These are phyloP conservation scores for Linderniella brevidens DNA, from an alignment of 257 asterid genomes.

Conservation along the genomic window DNA sequence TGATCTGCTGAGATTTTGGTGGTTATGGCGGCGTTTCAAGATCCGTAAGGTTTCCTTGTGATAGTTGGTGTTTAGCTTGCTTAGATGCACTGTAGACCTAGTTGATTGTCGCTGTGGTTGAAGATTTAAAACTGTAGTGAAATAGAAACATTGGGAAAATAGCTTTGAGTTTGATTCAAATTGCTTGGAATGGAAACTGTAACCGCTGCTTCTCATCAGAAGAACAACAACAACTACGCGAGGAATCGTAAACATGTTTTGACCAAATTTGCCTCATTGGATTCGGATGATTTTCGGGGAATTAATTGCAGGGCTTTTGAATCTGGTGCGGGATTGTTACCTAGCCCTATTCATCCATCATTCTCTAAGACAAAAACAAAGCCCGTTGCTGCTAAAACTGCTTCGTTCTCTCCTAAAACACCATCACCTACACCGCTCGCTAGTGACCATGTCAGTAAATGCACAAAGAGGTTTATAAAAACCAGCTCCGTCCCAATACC, in stretches of 20 bases:
- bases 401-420: conserved; percentile 22
- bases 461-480: conserved; percentile 15
- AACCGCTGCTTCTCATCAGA: conserved; percentile 48
- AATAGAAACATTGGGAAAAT: conserved; percentile 2
- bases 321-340: conserved; percentile 22
- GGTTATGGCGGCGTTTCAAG: conserved; percentile 62
- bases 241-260: conserved; percentile 17
- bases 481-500: conserved; percentile 36
- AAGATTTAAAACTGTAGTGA: conserved; percentile 9
- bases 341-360: conserved; percentile 25
- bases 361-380: conserved; percentile 14
- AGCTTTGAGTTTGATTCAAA: conserved; percentile 4
- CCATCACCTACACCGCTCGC: conserved; percentile 11
- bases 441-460: conserved; percentile 7
- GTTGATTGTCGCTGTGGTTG: conserved; percentile 4
- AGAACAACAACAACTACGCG: conserved; percentile 25
- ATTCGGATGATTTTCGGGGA: conserved; percentile 15
- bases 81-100: too few relatives aligned
- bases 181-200: conserved; percentile 45
- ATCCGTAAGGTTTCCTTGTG: background rate
- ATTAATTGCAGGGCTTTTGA: conserved; percentile 33
- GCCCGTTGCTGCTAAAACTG: conserved; percentile 18
- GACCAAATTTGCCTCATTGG: conserved; percentile 15
- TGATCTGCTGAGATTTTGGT: conserved; percentile 54
- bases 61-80: too few relatives aligned